phyloP scores from a whole-genome alignment of 306 rosid genomes.

The Quercus engelmannii region DNA sequence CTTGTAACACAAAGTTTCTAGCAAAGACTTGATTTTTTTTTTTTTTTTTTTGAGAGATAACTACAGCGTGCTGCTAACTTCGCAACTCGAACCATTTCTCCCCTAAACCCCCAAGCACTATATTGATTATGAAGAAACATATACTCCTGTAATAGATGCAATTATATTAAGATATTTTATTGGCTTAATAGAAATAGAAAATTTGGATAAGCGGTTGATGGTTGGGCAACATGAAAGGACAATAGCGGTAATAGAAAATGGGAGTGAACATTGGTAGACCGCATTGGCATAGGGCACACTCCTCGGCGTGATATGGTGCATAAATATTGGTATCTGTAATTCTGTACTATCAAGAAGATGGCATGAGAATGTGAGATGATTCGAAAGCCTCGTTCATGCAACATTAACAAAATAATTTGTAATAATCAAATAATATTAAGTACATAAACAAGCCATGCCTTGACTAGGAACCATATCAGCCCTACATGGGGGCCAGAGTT shows the following conservation, averaged over 20 bases:
- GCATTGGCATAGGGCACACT: slow-evolving; percentile 16
- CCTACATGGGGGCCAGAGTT: slow-evolving; percentile 21
- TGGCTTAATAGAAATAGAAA: too few relatives aligned
- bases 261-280: background rate
- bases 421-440: background rate
- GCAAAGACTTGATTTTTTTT: too few relatives aligned
- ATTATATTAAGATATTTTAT: too few relatives aligned
- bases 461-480: slow-evolving; percentile 17
- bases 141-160: too few relatives aligned
- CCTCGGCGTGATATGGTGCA: slow-evolving; percentile 28
- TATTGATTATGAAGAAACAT: too few relatives aligned
- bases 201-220: too few relatives aligned
- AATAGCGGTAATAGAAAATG: background rate
- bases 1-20: too few relatives aligned
- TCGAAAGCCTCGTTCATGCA: slow-evolving; percentile 48
- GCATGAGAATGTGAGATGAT: slow-evolving; percentile 56
- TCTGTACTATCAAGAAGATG: background rate
- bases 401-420: slow-evolving; percentile 24
- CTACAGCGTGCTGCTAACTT: too few relatives aligned
- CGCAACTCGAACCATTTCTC: too few relatives aligned
- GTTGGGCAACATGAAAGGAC: background rate
- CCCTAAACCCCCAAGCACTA: too few relatives aligned
- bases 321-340: background rate
- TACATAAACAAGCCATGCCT: slow-evolving; percentile 7
- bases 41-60: too few relatives aligned